phyloP scores from a whole-genome alignment of 805 yeast species.

The Candida vartiovaarae region DNA sequence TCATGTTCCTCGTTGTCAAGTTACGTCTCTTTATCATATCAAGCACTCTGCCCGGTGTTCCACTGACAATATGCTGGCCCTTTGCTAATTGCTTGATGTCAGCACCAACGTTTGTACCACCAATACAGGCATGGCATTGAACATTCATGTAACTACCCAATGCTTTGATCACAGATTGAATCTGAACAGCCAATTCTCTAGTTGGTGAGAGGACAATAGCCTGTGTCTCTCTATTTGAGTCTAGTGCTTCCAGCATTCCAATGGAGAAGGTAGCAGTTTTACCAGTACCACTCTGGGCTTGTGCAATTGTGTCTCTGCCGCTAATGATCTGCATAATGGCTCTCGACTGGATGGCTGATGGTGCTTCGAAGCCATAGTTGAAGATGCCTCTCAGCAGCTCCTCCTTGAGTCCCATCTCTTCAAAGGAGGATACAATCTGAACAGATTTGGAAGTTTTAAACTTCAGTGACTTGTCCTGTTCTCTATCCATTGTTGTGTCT shows the following conservation, averaged over 20 bases:
- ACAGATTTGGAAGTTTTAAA: slow-evolving; percentile 55
- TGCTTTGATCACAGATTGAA: slow-evolving; percentile 78
- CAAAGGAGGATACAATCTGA: slow-evolving; percentile 54
- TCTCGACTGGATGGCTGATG: slow-evolving; percentile 96
- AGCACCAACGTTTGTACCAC: slow-evolving; percentile 80
- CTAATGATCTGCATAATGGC: slow-evolving; percentile 92
- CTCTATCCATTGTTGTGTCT: slow-evolving; percentile 42
- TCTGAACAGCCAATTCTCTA: slow-evolving; percentile 91
- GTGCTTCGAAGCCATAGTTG: slow-evolving; percentile 91
- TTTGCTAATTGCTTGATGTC: slow-evolving; percentile 69
- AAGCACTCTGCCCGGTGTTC: slow-evolving; percentile 93
- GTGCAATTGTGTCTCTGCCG: slow-evolving; percentile 95
- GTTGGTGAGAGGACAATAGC: slow-evolving; percentile 93
- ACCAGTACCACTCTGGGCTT: slow-evolving; percentile 99
- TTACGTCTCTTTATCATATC: slow-evolving; percentile 86
- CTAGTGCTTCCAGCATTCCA: slow-evolving; percentile 84
- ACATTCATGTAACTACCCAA: slow-evolving; percentile 85
- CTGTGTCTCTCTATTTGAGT: slow-evolving; percentile 70
- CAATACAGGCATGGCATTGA: slow-evolving; percentile 86
- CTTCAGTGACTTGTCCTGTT: slow-evolving; percentile 50
- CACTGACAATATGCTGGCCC: slow-evolving; percentile 90
- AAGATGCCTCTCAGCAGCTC: slow-evolving; percentile 57
- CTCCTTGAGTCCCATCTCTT: slow-evolving; percentile 71
- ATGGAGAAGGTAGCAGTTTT: slow-evolving; percentile 98
- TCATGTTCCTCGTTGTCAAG: slow-evolving; percentile 65